These are phyloP conservation scores for Aspergillus coremiiformis DNA, from an alignment of 495 filamentous ascomycete species.

Conservation along the genomic window DNA sequence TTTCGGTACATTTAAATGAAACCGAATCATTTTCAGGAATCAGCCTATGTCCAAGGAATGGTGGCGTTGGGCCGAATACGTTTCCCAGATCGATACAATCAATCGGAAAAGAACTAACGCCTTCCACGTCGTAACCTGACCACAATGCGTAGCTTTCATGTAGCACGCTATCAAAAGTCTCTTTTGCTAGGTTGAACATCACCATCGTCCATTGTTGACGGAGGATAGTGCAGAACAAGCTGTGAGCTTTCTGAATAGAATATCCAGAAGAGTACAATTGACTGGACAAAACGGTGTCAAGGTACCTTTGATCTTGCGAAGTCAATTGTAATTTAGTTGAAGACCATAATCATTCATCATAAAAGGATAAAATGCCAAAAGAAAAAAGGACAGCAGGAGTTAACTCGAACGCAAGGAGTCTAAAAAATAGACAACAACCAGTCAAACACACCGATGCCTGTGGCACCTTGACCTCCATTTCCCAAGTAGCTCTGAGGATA, in stretches of 20 bases:
- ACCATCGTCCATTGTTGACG: conserved; percentile 3
- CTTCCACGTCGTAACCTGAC: conserved; percentile 15
- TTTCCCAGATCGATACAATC: conserved; percentile 11
- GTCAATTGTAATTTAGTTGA: too few relatives aligned
- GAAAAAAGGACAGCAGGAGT: not conserved
- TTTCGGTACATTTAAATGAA: conserved; percentile 17
- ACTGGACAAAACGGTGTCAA: too few relatives aligned
- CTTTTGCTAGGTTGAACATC: conserved; percentile 17
- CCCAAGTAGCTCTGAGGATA: not conserved
- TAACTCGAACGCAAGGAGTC: not conserved
- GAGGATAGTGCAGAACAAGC: not conserved
- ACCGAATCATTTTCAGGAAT: conserved; percentile 3
- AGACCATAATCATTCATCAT: too few relatives aligned
- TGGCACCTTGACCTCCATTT: not conserved
- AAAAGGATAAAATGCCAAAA: not conserved
- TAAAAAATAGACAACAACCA: not conserved
- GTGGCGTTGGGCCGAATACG: conserved; percentile 14
- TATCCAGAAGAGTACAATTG: too few relatives aligned
- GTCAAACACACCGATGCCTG: not conserved
- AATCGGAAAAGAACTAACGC: conserved; percentile 6
- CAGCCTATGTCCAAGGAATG: conserved; percentile 18
- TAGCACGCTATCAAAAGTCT: conserved; percentile 13
- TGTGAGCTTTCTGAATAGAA: not conserved
- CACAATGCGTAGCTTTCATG: conserved; percentile 17
- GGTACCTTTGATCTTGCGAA: too few relatives aligned